Percentiles rank a stretch among this genome's conserved stretches.
Conservation (phyloP, 768 basidiomycete genomes). For the Trametes meyenii region DNA sequence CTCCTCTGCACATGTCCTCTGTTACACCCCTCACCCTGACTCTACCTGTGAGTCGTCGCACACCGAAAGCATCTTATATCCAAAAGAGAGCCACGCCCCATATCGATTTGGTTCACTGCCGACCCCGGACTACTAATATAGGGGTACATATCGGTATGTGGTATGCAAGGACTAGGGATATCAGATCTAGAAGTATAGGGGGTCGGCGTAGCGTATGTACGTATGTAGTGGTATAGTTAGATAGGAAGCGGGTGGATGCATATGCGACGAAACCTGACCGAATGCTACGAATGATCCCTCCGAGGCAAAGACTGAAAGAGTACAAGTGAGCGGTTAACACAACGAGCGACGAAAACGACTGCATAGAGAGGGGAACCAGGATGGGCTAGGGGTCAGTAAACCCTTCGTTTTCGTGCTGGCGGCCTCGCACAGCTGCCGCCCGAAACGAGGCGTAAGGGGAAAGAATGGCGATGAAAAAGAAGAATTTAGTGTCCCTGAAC, state of each 20-base stretch:
- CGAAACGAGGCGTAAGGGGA: neutral
- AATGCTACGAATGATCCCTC: constrained; percentile 11
- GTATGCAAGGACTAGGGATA: constrained; percentile 29
- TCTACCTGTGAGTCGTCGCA: neutral
- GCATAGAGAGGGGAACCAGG: neutral
- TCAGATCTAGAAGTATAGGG: constrained; percentile 27
- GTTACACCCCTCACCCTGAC: too few species aligned
- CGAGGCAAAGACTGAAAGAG: constrained; percentile 5
- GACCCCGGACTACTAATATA: constrained; percentile 25
- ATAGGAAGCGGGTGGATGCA: constrained; percentile 22
- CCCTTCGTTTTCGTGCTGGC: too few species aligned
- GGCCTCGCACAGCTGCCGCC: too few species aligned
- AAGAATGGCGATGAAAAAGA: neutral
- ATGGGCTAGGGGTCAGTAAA: neutral
- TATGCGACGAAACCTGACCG: constrained; percentile 16
- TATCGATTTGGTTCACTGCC: constrained; percentile 16
- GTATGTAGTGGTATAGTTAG: constrained; percentile 22
- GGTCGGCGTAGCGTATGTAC: constrained; percentile 11
- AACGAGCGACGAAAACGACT: constrained; percentile 15
- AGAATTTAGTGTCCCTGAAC: constrained; percentile 5
- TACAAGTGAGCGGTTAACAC: constrained; percentile 25
- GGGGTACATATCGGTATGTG: constrained; percentile 22
- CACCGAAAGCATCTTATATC: neutral
- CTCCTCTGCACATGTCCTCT: too few species aligned
- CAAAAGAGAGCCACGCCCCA: constrained; percentile 2